A percentile compares a stretch with the other conserved stretches of the same genome.
These are phyloP conservation scores for Neohortaea acidophila DNA, from an alignment of 495 filamentous ascomycete genomes.

Conservation along the genomic window DNA sequence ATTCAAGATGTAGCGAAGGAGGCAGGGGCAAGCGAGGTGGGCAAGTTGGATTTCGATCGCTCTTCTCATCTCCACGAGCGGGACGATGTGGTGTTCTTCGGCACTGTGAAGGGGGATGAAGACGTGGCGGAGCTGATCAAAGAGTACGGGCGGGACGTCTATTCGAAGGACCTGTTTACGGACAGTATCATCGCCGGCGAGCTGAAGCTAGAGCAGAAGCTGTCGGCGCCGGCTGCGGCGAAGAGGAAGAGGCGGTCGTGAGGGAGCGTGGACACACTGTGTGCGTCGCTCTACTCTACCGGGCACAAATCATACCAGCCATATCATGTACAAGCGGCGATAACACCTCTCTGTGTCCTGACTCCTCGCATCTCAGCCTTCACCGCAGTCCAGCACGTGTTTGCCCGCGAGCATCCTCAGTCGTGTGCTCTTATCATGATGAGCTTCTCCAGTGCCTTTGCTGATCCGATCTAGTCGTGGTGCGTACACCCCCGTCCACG, in stretches of 20 bases:
- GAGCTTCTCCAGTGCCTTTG: too few relatives aligned
- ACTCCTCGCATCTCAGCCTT: too few relatives aligned
- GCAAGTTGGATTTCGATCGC: slow-evolving; percentile 3
- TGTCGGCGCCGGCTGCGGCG: background rate
- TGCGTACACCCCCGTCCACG: too few relatives aligned
- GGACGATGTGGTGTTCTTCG: slow-evolving; percentile 4
- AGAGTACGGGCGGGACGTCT: slow-evolving; percentile 1
- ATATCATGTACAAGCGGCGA: too few relatives aligned
- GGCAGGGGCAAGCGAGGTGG: slow-evolving; percentile 7
- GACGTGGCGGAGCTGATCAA: slow-evolving; percentile 5
- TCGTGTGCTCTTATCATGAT: too few relatives aligned
- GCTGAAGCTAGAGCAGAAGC: slow-evolving; percentile 7
- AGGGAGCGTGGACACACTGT: too few relatives aligned
- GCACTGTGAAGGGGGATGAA: background rate
- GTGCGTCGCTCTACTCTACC: too few relatives aligned
- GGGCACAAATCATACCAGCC: too few relatives aligned
- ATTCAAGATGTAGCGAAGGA: slow-evolving; percentile 8
- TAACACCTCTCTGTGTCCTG: too few relatives aligned
- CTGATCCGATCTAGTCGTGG: too few relatives aligned
- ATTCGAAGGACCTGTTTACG: slow-evolving; percentile 8
- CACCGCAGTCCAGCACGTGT: too few relatives aligned
- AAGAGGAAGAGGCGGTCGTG: slow-evolving; percentile 1
- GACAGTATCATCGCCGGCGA: slow-evolving; percentile 7
- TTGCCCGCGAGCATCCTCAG: too few relatives aligned
- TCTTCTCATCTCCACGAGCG: background rate